phyloP scores from a whole-genome alignment of 805 yeast genomes.

The Candida sonorensis region DNA sequence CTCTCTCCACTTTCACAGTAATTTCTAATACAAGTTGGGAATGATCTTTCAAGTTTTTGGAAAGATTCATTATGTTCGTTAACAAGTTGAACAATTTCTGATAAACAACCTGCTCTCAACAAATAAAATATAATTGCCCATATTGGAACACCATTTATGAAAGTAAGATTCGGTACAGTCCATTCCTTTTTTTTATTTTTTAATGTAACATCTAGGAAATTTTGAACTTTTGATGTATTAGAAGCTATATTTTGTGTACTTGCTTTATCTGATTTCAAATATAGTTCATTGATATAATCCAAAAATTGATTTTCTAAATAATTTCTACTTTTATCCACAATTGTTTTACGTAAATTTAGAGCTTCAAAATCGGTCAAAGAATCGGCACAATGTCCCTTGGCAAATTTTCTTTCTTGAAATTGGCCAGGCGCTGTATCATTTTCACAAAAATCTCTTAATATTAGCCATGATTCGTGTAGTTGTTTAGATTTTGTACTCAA shows the following conservation, averaged over 20 bases:
- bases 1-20: slow-evolving; percentile 51
- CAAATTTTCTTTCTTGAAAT: slow-evolving; percentile 26
- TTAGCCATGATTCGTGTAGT: slow-evolving; percentile 67
- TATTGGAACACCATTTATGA: slow-evolving; percentile 81
- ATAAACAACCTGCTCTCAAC: slow-evolving; percentile 72
- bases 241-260: slow-evolving; percentile 32
- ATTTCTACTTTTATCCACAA: slow-evolving; percentile 47
- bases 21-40: slow-evolving; percentile 71
- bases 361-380: slow-evolving; percentile 25
- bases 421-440: too few relatives aligned
- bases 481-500: slow-evolving; percentile 63
- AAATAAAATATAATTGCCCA: slow-evolving; percentile 90
- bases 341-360: slow-evolving; percentile 32
- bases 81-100: slow-evolving; percentile 72
- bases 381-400: slow-evolving; percentile 22
- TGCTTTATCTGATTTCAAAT: slow-evolving; percentile 32
- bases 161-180: slow-evolving; percentile 47
- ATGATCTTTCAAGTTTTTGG: slow-evolving; percentile 78
- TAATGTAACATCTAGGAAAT: slow-evolving; percentile 45
- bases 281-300: slow-evolving; percentile 62
- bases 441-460: slow-evolving; percentile 44
- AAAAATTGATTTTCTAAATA: slow-evolving; percentile 75
- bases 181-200: slow-evolving; percentile 35
- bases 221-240: slow-evolving; percentile 62
- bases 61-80: slow-evolving; percentile 60